Percentiles rank a stretch among this genome's conserved stretches.
These are phyloP conservation scores for Wickerhamiella infanticola DNA, from an alignment of 1,139 yeast species.

Conservation along the genomic window DNA sequence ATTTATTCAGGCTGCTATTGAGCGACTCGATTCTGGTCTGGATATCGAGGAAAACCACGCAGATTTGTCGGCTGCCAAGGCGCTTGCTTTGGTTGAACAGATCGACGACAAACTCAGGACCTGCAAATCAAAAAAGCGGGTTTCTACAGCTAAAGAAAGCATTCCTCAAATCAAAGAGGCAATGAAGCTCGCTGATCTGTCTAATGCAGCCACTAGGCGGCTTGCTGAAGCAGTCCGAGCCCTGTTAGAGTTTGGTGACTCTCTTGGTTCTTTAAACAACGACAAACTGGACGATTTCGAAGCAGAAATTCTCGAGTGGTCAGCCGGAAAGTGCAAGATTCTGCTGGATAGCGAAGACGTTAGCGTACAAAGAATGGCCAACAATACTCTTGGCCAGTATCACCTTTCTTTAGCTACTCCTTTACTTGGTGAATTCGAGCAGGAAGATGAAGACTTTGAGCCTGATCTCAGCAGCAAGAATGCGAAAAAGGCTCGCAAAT, in stretches of 20 bases:
- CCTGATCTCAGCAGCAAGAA: background rate
- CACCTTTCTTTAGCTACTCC: conserved; percentile 24
- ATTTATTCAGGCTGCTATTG: conserved; percentile 55
- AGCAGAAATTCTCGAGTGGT: background rate
- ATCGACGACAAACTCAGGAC: conserved; percentile 1
- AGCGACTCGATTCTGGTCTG: conserved; percentile 50
- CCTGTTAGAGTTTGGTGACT: conserved; percentile 2
- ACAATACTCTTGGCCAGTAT: conserved; percentile 23
- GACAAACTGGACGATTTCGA: conserved; percentile 1
- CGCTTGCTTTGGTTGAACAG: conserved; percentile 36
- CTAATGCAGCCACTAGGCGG: background rate
- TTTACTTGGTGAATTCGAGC: conserved; percentile 17
- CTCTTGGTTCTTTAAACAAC: conserved; percentile 4
- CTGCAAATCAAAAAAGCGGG: conserved; percentile 7
- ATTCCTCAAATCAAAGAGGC: background rate
- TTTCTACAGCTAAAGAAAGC: background rate
- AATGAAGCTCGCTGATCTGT: background rate
- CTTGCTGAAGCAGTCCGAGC: conserved; percentile 2
- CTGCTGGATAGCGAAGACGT: background rate
- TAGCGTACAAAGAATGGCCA: conserved; percentile 16
- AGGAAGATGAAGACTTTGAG: conserved; percentile 13
- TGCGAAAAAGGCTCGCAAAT: conserved; percentile 21
- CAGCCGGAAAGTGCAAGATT: background rate
- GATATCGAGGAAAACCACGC: conserved; percentile 32
- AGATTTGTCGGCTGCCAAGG: conserved; percentile 37